These are phyloP conservation scores for Citropsis articulata DNA, from an alignment of 345 rosid species.

Conservation along the genomic window DNA sequence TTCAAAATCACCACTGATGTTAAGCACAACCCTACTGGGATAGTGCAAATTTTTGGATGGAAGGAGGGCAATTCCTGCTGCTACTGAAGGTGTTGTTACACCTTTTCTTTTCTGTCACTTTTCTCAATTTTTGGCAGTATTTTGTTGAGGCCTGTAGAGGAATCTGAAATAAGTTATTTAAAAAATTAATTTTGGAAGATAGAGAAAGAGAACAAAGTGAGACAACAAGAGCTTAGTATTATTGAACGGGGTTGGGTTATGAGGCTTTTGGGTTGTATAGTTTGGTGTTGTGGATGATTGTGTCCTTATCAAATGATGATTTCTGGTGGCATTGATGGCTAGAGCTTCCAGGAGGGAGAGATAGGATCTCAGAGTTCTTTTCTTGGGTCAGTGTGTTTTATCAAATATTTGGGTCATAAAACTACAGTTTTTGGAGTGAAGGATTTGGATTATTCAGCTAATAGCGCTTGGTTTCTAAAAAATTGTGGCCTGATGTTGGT, in stretches of 20 bases:
- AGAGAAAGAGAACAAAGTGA: slow-evolving; percentile 3
- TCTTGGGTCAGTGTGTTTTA: neutral
- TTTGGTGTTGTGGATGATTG: slow-evolving; percentile 20
- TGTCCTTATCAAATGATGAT: neutral
- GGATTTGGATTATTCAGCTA: neutral
- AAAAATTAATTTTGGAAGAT: slow-evolving; percentile 14
- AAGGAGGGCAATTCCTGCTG: neutral
- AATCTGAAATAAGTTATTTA: slow-evolving; percentile 26
- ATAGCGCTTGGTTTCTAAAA: neutral
- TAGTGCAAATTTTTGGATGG: neutral
- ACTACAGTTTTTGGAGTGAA: neutral
- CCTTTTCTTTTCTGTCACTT: slow-evolving; percentile 4
- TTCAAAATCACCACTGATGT: neutral
- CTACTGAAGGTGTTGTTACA: slow-evolving; percentile 10
- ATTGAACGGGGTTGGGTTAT: slow-evolving; percentile 11
- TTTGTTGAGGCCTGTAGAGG: slow-evolving; percentile 25
- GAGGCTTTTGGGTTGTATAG: slow-evolving; percentile 36
- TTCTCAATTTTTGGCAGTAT: slow-evolving; percentile 24
- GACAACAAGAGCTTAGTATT: slow-evolving; percentile 9
- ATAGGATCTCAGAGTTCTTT: neutral
- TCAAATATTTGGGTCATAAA: slow-evolving; percentile 5
- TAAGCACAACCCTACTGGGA: slow-evolving; percentile 7
- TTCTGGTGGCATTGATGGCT: neutral
- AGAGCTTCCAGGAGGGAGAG: neutral
- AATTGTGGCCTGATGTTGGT: neutral